Base-by-base conservation (phyloP, 2,329 filamentous ascomycete species). In the Domatiomyces globalis region DNA sequence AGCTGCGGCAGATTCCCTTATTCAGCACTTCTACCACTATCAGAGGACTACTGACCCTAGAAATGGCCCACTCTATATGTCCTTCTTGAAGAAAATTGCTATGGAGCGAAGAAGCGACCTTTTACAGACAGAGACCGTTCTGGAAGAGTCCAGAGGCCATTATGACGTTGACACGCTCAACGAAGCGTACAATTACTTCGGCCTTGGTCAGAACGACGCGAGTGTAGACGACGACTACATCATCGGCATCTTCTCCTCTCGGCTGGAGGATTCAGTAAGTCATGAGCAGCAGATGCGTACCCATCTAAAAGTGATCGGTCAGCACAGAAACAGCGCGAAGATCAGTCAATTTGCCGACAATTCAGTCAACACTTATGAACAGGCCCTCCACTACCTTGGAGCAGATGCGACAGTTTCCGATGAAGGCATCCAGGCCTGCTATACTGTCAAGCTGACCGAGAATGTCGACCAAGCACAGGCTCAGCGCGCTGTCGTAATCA, bases 351-450 rank as follows among this genome's bases (percentile, higher is more conserved):
- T 77, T 45, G 78, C 81, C 4, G 73, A 77, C 58, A 75, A 77
- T 60, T 72, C 71, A 12, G 71, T 83, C 25, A 74, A 81, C 54
- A 80, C 74, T n/a, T 75, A 78, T 51, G 73, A 79, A 45, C 78
- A 84, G 61, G 83, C 83, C 1, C 69, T 83, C 29, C 67, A 74
- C 10, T 85, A 76, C 67, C 69, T 85, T 10, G 77, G 73, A 6
- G 74, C 78, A 9, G 67, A 71, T 49, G 63, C 66, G 25, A 65
- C 66, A 9, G 74, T 71, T 8, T 60, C 71, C 1, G 79, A 83
- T 60, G 77, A 81, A 46, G 77, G 77, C 55, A 69, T 83, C 39
- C 66, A 74, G 47, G 72, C 79, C 2, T 71, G 80, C 66, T 79
- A 71, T 57, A 70, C 73, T 27, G 64, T 76, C 39, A 80, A 80